Evolutionary conservation across 768 basidiomycete species (phyloP).

Genomic region (Termitomyces sp.): DNA sequence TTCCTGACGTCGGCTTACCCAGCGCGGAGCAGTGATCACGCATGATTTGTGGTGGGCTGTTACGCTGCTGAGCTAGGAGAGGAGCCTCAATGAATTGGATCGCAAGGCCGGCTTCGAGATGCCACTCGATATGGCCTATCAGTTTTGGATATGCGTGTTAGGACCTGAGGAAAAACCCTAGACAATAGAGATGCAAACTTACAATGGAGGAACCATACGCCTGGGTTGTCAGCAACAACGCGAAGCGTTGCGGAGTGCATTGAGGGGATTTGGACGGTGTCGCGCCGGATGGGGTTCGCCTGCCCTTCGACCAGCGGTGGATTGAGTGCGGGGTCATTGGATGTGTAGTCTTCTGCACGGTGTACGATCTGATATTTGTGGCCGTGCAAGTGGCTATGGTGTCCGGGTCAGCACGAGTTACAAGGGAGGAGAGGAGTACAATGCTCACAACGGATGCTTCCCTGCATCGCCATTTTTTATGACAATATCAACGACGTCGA

Average conservation of each 20-base stretch:
- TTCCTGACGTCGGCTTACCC: conserved; percentile 62
- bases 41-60: conserved; percentile 52
- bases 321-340: conserved; percentile 72
- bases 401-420: background rate
- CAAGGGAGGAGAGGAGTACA: background rate
- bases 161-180: background rate
- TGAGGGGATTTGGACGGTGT: conserved; percentile 78
- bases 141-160: background rate
- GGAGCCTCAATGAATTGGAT: conserved; percentile 85
- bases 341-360: conserved; percentile 65
- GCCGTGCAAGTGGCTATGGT: conserved; percentile 80
- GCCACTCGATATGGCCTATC: conserved; percentile 83
- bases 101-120: conserved; percentile 80
- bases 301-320: conserved; percentile 77
- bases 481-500: conserved; percentile 75
- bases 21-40: conserved; percentile 71
- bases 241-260: conserved; percentile 69
- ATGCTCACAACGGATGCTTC: conserved; percentile 79
- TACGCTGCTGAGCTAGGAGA: conserved; percentile 54
- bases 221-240: conserved; percentile 88
- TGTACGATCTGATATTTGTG: conserved; percentile 83
- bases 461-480: conserved; percentile 69
- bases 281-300: conserved; percentile 87
- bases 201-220: conserved; percentile 86
- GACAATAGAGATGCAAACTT: background rate